Evolutionary conservation across 208 protist genomes (phyloP).

Genomic region (Leishmania turanica): DNA sequence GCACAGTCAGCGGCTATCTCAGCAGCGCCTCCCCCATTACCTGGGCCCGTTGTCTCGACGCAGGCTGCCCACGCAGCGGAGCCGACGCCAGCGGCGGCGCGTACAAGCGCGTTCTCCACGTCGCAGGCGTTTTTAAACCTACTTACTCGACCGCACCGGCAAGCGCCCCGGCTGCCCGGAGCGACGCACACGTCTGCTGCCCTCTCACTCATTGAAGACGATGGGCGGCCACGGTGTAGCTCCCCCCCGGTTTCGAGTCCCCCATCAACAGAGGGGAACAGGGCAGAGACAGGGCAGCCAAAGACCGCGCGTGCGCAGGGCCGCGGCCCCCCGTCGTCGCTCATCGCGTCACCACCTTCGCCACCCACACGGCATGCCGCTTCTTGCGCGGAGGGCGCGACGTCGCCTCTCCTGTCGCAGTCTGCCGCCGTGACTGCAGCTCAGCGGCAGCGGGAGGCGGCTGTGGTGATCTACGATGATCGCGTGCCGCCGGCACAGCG

Average conservation of each 20-base stretch:
- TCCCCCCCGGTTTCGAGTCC: neutral
- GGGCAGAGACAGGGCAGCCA: neutral
- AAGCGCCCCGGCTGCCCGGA: constrained; percentile 1
- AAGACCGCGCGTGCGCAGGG: neutral
- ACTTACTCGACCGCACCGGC: constrained; percentile 5
- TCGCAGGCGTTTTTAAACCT: neutral
- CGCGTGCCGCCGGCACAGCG: constrained; percentile 21
- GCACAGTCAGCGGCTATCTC: neutral
- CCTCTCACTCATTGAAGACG: constrained; percentile 5
- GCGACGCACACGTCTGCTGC: neutral
- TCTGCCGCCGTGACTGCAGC: constrained; percentile 5
- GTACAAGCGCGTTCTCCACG: neutral
- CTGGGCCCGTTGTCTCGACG: neutral
- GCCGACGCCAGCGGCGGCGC: neutral
- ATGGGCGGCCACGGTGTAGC: neutral
- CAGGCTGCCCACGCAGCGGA: neutral
- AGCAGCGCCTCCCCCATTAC: neutral
- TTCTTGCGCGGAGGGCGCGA: neutral
- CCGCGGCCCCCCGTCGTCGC: neutral
- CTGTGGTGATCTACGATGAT: constrained; percentile 30
- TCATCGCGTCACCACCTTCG: neutral
- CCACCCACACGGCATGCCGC: neutral
- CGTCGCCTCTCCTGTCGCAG: neutral
- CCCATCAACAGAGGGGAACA: neutral
- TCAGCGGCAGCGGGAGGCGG: constrained; percentile 24